Evolutionary conservation across 2,329 filamentous ascomycete genomes (phyloP).

Genomic region (Fusarium anthophilum): DNA sequence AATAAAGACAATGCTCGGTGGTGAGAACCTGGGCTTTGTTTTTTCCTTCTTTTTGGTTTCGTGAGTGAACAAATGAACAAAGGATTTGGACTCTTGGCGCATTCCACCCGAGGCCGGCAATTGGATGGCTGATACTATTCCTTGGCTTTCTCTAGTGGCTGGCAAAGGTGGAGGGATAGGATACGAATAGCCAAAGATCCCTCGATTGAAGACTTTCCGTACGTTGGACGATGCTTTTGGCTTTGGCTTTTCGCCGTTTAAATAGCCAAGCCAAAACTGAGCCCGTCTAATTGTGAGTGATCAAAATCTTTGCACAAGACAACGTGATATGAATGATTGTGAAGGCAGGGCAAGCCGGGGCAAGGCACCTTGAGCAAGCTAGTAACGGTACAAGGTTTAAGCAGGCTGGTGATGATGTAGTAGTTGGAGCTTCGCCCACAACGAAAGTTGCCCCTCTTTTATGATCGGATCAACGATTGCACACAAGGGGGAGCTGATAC

Average conservation of each 20-base stretch:
- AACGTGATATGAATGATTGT: not conserved
- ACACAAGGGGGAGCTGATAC: not conserved
- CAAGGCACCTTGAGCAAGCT: not conserved
- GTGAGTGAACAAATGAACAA: slow-evolving; percentile 41
- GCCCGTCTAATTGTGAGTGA: not conserved
- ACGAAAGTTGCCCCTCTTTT: slow-evolving; percentile 35
- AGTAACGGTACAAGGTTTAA: slow-evolving; percentile 33
- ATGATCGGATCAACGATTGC: slow-evolving; percentile 31
- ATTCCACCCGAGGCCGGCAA: slow-evolving; percentile 33
- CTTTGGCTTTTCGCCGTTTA: not conserved
- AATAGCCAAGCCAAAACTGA: not conserved
- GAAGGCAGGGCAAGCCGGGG: not conserved
- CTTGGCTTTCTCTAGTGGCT: slow-evolving; percentile 27
- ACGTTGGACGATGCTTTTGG: not conserved
- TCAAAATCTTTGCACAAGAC: not conserved
- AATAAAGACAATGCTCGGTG: slow-evolving; percentile 11
- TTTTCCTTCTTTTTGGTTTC: not conserved
- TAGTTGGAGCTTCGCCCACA: slow-evolving; percentile 28
- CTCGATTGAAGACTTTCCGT: not conserved
- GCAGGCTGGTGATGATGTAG: slow-evolving; percentile 32
- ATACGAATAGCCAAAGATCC: slow-evolving; percentile 1
- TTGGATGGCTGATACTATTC: slow-evolving; percentile 28
- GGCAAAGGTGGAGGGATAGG: slow-evolving; percentile 23
- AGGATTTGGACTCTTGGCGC: slow-evolving; percentile 34
- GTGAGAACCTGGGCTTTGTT: slow-evolving; percentile 1